A percentile compares a stretch with the other conserved stretches of the same genome.
Evolutionary conservation across 2,329 filamentous ascomycete genomes (phyloP).

Genomic region (Thermothelomyces thermophilus): DNA sequence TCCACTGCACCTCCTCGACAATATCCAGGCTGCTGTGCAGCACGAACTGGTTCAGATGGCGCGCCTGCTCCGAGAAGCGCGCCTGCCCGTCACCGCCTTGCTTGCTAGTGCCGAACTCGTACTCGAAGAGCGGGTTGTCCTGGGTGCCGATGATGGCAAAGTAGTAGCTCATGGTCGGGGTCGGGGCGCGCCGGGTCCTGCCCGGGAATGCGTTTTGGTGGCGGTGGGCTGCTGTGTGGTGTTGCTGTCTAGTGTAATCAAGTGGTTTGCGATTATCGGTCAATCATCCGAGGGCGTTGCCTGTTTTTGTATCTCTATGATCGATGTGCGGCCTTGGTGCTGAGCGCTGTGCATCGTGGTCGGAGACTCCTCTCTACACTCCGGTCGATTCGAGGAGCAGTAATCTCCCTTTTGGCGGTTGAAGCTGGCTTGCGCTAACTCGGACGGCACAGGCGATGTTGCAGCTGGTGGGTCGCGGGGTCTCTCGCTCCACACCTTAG

Average conservation of each 20-base stretch:
- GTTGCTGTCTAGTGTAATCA: too few relatives aligned
- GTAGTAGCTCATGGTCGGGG: constrained; percentile 84
- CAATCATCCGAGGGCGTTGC: constrained; percentile 19
- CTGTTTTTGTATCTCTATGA: background rate
- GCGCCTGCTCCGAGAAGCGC: constrained; percentile 79
- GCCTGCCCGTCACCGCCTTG: constrained; percentile 88
- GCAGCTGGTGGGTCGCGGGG: constrained; percentile 17
- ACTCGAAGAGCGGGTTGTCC: constrained; percentile 93
- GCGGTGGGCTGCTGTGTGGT: background rate
- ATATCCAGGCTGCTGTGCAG: constrained; percentile 91
- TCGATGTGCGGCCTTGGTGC: background rate
- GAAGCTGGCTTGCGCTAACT: constrained; percentile 11
- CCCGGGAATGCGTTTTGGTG: background rate
- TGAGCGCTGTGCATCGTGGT: background rate
- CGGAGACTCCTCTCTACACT: background rate
- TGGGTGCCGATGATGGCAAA: constrained; percentile 94
- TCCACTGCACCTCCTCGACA: constrained; percentile 95
- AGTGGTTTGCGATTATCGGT: constrained; percentile 29
- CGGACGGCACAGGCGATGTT: constrained; percentile 6
- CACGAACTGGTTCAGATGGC: constrained; percentile 96
- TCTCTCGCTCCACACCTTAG: constrained; percentile 1
- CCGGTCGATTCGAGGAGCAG: background rate
- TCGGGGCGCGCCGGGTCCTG: background rate
- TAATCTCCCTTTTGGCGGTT: background rate
- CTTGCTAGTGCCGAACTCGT: constrained; percentile 95